A percentile compares a stretch with the other conserved stretches of the same genome.
Conservation (phyloP, 306 rosid genomes). For the Prunus mira region DNA sequence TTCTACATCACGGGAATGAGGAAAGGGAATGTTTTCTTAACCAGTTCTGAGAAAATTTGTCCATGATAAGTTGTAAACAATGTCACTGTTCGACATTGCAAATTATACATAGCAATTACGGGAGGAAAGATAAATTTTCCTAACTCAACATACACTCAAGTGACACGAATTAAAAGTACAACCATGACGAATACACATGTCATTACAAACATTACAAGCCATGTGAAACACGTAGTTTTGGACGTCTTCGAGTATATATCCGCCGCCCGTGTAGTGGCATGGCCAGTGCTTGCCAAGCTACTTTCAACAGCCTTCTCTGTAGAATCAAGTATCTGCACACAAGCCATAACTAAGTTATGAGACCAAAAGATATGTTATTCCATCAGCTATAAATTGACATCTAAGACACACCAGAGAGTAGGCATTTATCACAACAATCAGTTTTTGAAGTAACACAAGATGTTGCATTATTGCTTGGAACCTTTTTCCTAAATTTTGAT, state of each 20-base stretch:
- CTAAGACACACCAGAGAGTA: neutral
- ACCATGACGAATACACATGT: slow-evolving; percentile 75
- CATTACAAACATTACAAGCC: slow-evolving; percentile 74
- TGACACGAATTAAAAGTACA: slow-evolving; percentile 81
- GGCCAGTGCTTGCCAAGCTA: slow-evolving; percentile 86
- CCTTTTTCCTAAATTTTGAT: neutral
- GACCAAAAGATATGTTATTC: neutral
- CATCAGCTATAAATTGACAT: neutral
- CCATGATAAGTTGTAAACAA: neutral
- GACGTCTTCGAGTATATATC: slow-evolving; percentile 66
- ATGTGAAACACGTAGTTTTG: slow-evolving; percentile 77
- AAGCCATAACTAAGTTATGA: slow-evolving; percentile 18
- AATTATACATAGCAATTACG: neutral
- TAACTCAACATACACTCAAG: slow-evolving; percentile 20
- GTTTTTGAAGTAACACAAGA: neutral
- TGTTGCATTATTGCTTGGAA: neutral
- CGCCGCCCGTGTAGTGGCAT: slow-evolving; percentile 65
- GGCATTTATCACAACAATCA: neutral
- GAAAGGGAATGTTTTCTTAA: no score
- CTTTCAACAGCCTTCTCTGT: slow-evolving; percentile 82
- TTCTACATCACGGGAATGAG: no score
- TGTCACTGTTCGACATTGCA: neutral
- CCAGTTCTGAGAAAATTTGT: neutral
- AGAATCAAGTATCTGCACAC: slow-evolving; percentile 73
- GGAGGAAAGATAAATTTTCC: neutral